Evolutionary conservation across 441 rosid genomes (phyloP).

Genomic region (Corymbia calophylla): DNA sequence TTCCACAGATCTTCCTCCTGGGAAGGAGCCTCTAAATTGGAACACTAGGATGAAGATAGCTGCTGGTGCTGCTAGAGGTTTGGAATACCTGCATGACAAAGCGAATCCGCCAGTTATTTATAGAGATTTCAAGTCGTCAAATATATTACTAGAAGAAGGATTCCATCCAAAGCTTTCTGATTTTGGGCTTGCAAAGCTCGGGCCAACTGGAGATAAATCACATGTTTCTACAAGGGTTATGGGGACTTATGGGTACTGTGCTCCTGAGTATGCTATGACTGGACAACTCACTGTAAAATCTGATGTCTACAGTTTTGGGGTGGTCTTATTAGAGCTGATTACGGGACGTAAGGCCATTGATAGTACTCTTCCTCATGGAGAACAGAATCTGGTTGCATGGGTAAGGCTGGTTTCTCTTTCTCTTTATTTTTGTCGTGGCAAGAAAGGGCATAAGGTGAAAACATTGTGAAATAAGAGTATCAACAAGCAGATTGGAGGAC

Average conservation of each 20-base stretch:
- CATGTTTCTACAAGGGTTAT: constrained; percentile 97
- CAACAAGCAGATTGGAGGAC: background rate
- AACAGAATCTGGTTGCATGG: constrained; percentile 93
- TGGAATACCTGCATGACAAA: constrained; percentile 87
- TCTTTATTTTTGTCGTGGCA: background rate
- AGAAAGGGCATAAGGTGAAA: background rate
- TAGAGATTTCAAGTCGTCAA: constrained; percentile 92
- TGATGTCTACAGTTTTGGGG: constrained; percentile 94
- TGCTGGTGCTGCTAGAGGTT: constrained; percentile 95
- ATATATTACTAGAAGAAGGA: constrained; percentile 84
- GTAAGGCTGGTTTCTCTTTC: constrained; percentile 22
- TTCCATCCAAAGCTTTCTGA: constrained; percentile 93
- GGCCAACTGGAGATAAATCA: constrained; percentile 94
- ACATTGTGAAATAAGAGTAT: background rate
- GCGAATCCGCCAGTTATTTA: constrained; percentile 97
- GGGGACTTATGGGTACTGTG: constrained; percentile 99
- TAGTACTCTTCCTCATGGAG: constrained; percentile 77
- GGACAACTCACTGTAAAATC: constrained; percentile 95
- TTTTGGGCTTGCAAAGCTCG: constrained; percentile 96
- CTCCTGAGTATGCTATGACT: constrained; percentile 99
- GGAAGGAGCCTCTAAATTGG: constrained; percentile 87
- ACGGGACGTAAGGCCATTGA: constrained; percentile 96
- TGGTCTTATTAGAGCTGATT: constrained; percentile 82
- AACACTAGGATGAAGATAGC: constrained; percentile 98
- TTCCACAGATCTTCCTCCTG: constrained; percentile 72